Base-by-base conservation (phyloP, 768 basidiomycete species). In the Omphalotus guepiniiformis region DNA sequence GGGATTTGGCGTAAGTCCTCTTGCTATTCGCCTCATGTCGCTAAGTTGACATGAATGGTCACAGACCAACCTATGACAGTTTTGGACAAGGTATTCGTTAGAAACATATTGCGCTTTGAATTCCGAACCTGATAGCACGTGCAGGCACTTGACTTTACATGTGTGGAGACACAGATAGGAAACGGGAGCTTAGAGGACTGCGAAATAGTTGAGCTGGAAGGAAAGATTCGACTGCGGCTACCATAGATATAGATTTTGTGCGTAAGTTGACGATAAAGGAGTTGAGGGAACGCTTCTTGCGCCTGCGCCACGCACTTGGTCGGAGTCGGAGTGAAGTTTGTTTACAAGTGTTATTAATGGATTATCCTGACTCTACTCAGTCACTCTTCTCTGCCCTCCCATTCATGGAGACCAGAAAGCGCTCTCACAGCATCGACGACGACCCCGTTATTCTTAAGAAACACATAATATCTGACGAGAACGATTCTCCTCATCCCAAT, bases 51-150 rank as follows among this genome's bases (percentile, higher is more conserved):
- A 44, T 47, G 19, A 39, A 16, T 2, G 34, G 13, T 29, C n/a
- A 39, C 61, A 94, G 93, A 97, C 67, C 93, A 96, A 72, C 93
- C 95, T 2, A 89, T 95, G 79, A 83, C 92, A 19, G 84, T 87
- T 3, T 62, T 93, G 44, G 77, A 79, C 55, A 79, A 79, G 71
- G 88, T 86, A 55, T 37, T 73, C 63, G 2, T 34, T n/a, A 32
- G 30, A 9, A 32, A 9, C 30, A 11, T n/a, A 21, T 36, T 35
- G 8, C 11, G 4, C 8, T n/a, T n/a, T 19, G 16, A 23, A 44
- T 41, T 29, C 15, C 15, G 12, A 21, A 21, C 52, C 57, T 65
- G 27, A 65, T 49, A 12, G 18, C 28, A 51, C 48, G 16, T 48
- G 29, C 59, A 91, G 86, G 62, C 71, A 9, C 76, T 92, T 66